phyloP scores from a whole-genome alignment of 2,329 filamentous ascomycete species.

The Fusarium vanettenii region DNA sequence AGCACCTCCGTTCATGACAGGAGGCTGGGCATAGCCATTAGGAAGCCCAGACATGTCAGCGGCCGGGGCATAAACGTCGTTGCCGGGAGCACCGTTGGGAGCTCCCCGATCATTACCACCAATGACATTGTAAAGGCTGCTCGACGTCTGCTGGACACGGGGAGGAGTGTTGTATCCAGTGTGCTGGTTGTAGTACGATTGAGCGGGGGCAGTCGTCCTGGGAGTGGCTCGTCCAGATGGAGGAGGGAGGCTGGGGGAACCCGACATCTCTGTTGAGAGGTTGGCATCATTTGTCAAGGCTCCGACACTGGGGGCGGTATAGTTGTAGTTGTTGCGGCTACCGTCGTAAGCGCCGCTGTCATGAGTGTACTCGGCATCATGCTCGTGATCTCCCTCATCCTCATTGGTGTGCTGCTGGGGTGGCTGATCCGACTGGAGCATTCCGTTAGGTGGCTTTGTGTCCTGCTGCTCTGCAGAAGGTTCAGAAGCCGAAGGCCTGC shows the following conservation, averaged over 20 bases:
- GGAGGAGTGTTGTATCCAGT: constrained; percentile 84
- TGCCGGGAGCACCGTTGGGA: constrained; percentile 67
- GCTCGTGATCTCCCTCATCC: constrained; percentile 78
- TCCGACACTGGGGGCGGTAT: constrained; percentile 75
- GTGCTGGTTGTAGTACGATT: constrained; percentile 77
- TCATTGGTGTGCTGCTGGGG: constrained; percentile 68
- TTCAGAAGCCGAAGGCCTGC: constrained; percentile 67
- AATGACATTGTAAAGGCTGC: constrained; percentile 90
- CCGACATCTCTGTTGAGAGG: constrained; percentile 83
- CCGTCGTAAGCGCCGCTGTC: constrained; percentile 80
- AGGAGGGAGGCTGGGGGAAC: constrained; percentile 82
- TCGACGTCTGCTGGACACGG: constrained; percentile 74
- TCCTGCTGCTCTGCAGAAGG: constrained; percentile 72
- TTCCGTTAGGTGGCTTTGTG: constrained; percentile 73
- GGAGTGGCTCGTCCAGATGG: constrained; percentile 88
- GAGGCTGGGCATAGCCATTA: constrained; percentile 67
- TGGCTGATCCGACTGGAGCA: constrained; percentile 65
- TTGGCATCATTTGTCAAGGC: constrained; percentile 80
- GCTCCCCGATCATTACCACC: constrained; percentile 81
- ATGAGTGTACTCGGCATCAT: constrained; percentile 88
- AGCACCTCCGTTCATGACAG: constrained; percentile 72
- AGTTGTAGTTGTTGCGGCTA: constrained; percentile 81
- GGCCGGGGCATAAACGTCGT: constrained; percentile 78
- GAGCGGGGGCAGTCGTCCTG: constrained; percentile 77
- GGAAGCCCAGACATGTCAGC: constrained; percentile 68